phyloP scores from a whole-genome alignment of 345 rosid genomes.

The Mangifera indica region DNA sequence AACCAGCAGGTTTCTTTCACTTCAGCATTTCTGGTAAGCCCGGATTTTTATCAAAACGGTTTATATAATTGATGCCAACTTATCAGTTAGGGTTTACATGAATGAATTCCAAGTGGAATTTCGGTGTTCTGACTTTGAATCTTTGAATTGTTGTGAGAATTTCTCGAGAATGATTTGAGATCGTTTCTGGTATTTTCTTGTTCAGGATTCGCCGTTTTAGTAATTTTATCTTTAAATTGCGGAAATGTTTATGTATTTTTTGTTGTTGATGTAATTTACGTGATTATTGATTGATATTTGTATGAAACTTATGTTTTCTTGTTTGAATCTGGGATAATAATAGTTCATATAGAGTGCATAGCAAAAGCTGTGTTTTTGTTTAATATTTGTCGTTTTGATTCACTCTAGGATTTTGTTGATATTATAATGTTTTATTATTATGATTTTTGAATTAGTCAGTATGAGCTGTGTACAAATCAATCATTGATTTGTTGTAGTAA shows the following conservation, averaged over 20 bases:
- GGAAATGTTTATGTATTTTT: too few species aligned
- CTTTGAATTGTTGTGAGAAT: background rate
- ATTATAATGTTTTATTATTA: background rate
- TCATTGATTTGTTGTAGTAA: background rate
- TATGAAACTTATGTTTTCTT: background rate
- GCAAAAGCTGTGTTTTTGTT: too few species aligned
- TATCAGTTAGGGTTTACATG: background rate
- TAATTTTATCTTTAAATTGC: background rate
- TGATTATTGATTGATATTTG: background rate
- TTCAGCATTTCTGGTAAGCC: constrained; percentile 6
- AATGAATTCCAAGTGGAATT: background rate
- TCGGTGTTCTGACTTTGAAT: background rate
- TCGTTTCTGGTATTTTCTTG: background rate
- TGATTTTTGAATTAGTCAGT: background rate
- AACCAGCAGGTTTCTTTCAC: background rate
- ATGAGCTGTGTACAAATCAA: constrained; percentile 1
- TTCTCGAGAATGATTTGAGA: background rate
- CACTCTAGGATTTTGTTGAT: background rate
- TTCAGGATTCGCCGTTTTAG: too few species aligned
- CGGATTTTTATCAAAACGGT: background rate
- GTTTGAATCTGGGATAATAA: background rate
- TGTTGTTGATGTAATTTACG: background rate
- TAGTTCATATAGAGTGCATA: background rate
- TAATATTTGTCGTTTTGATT: background rate
- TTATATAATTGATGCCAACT: too few species aligned